Percentiles rank a stretch among this genome's conserved stretches.
phyloP scores from a whole-genome alignment of 2,329 filamentous ascomycete genomes.

The Phialophora tarda region DNA sequence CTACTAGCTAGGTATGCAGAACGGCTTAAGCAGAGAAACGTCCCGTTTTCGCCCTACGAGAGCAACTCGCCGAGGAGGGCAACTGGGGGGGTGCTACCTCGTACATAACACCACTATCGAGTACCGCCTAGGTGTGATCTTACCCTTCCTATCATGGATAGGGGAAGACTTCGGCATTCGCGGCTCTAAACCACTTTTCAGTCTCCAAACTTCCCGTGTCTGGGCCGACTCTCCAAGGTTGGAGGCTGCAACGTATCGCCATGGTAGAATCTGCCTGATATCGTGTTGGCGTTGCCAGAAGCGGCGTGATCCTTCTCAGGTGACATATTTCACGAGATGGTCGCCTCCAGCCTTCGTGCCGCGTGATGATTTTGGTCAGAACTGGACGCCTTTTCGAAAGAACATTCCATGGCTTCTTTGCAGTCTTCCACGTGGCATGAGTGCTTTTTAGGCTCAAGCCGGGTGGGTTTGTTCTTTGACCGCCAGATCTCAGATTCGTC shows the following conservation, averaged over 20 bases:
- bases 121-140: neutral
- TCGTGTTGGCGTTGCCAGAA: slow-evolving; percentile 1
- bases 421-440: slow-evolving; percentile 18
- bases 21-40: neutral
- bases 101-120: neutral
- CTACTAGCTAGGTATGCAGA: neutral
- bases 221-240: neutral
- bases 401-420: slow-evolving; percentile 13
- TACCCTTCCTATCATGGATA: neutral
- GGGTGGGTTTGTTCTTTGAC: slow-evolving; percentile 14
- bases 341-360: neutral
- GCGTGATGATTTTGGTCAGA: neutral
- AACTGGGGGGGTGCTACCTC: neutral
- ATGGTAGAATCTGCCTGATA: slow-evolving; percentile 19
- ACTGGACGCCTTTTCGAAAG: neutral
- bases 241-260: slow-evolving; percentile 1
- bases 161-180: neutral
- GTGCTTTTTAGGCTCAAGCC: slow-evolving; percentile 17
- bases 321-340: neutral
- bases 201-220: slow-evolving; percentile 1
- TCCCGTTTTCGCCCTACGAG: neutral
- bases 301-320: neutral
- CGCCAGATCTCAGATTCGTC: slow-evolving; percentile 17
- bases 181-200: neutral
- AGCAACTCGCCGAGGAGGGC: neutral